Evolutionary conservation across 768 basidiomycete species (phyloP), one percentile per base, ranked within the genome.

Genomic region (Leccinum incarnatum): DNA sequence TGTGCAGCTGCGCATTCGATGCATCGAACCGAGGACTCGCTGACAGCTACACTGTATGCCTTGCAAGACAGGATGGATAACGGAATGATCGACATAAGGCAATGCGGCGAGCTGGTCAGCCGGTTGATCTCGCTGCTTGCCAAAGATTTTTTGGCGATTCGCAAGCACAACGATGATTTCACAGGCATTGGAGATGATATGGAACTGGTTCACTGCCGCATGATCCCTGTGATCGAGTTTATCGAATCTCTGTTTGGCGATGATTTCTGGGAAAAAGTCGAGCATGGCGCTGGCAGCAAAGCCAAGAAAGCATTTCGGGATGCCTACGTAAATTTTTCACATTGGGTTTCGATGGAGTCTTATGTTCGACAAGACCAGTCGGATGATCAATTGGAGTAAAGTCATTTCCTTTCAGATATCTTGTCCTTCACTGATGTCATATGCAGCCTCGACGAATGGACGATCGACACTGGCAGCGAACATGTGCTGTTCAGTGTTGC

Each of bases 81-180:
- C 4, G n/a, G 40, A 42, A n/a, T 42, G 23, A 12, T 42, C 9
- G 40, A 42, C 9, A 10, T n/a, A 2, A 9, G 40, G 40, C n/a
- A 42, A 42, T n/a, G 40, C 12, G 62, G 64, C 19, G 62, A 63
- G 32, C 51, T 65, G 7, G 51, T 36, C 12, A 63, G 61, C 29
- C 56, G 61, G 3, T 19, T 30, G 27, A 14, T 50, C 27, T 50
- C 17, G 9, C 48, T 50, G 4, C 40, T 42, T 10, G 25, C 49
- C n/a, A 50, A 50, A 19, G 49, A 50, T 30, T 10, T 50, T 15
- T 50, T 50, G n/a, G 29, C 30, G n/a, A 53, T 9, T 11, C 25
- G 7, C 45, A 19, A 36, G 3, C 8, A 8, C 3, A 4, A n/a
- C 17, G 7, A 15, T 17, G 15, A 40, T 40, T 5, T 40, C 37